Conservation (phyloP, 2,329 filamentous ascomycete genomes). For the Calycina herbarum region DNA sequence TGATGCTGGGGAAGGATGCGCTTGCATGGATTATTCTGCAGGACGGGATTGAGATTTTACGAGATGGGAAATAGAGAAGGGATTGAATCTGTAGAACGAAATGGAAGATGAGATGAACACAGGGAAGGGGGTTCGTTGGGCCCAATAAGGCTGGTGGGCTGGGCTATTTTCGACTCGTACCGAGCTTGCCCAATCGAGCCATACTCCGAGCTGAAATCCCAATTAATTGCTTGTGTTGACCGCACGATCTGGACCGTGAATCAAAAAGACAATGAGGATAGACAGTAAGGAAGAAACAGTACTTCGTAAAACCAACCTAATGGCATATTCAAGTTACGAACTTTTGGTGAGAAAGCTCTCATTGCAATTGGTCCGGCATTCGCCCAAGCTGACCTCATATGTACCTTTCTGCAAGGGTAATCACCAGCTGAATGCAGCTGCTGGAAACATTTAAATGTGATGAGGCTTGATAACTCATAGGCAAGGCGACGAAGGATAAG, state of each 20-base stretch:
- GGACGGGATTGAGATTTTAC: neutral
- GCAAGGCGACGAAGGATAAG: neutral
- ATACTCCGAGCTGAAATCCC: neutral
- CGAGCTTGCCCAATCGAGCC: neutral
- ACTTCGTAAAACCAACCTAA: too few relatives aligned
- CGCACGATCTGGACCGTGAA: neutral
- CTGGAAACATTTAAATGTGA: neutral
- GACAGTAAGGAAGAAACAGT: neutral
- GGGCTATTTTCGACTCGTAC: neutral
- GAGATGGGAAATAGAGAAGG: neutral
- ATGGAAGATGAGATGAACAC: neutral
- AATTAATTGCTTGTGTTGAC: neutral
- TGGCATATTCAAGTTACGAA: neutral
- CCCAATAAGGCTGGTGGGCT: neutral
- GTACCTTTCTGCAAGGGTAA: neutral
- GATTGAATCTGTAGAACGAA: neutral
- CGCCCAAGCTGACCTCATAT: neutral
- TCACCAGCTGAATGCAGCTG: conserved; percentile 2
- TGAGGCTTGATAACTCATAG: neutral
- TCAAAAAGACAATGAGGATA: neutral
- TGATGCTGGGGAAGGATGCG: neutral
- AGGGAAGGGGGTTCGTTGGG: neutral
- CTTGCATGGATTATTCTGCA: neutral
- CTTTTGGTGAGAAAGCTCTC: too few relatives aligned
- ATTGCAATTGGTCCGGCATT: neutral